phyloP scores from a whole-genome alignment of 768 basidiomycete species.

The Leucocoprinus sp. region DNA sequence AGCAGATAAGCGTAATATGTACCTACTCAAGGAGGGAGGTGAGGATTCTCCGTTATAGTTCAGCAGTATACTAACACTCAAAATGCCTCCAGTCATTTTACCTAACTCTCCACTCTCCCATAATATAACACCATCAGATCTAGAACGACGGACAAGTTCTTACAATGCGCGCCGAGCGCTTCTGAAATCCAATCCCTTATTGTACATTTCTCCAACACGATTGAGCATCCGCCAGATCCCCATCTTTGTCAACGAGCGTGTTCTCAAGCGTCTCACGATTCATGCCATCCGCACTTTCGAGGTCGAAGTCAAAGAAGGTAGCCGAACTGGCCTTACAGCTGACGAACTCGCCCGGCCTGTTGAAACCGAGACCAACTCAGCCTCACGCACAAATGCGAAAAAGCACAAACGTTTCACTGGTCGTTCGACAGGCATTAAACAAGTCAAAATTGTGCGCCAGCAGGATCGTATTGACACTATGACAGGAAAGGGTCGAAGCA shows the following conservation, averaged over 20 bases:
- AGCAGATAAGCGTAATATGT: slow-evolving; percentile 91
- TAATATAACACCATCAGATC: slow-evolving; percentile 59
- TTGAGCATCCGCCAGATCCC: slow-evolving; percentile 92
- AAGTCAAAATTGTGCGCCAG: slow-evolving; percentile 89
- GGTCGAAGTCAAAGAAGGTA: slow-evolving; percentile 58
- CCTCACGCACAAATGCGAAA: slow-evolving; percentile 9
- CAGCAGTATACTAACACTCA: neutral
- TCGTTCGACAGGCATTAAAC: slow-evolving; percentile 49
- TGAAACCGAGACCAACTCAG: slow-evolving; percentile 18
- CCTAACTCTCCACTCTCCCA: slow-evolving; percentile 79
- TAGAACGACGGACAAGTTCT: slow-evolving; percentile 79
- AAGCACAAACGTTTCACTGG: slow-evolving; percentile 20
- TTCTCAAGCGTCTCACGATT: slow-evolving; percentile 79
- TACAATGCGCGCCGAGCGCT: slow-evolving; percentile 80
- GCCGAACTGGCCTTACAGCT: slow-evolving; percentile 48
- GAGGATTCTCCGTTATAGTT: slow-evolving; percentile 19
- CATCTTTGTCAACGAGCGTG: slow-evolving; percentile 80
- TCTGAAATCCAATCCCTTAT: slow-evolving; percentile 84
- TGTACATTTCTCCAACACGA: slow-evolving; percentile 92
- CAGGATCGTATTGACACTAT: slow-evolving; percentile 82
- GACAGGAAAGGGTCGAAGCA: slow-evolving; percentile 80
- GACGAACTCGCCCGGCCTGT: slow-evolving; percentile 61
- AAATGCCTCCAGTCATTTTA: slow-evolving; percentile 60
- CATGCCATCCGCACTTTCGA: slow-evolving; percentile 79
- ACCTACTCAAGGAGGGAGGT: slow-evolving; percentile 96